These are phyloP conservation scores for Penicillium sp. DNA, from an alignment of 2,329 filamentous ascomycete genomes.

Conservation along the genomic window DNA sequence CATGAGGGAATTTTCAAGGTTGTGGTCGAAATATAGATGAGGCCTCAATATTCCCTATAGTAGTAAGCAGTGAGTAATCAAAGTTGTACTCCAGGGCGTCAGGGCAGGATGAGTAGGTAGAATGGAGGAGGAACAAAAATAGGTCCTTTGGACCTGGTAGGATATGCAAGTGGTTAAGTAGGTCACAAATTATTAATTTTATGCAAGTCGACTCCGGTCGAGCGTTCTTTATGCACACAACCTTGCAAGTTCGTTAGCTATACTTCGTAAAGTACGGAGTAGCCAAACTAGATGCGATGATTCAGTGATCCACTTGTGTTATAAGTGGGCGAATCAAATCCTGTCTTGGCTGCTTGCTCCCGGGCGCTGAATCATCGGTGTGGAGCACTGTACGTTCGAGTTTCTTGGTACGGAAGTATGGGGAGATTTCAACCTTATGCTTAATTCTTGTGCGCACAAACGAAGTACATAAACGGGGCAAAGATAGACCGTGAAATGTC, in stretches of 20 bases:
- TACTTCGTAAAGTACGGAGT: background rate
- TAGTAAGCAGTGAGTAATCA: background rate
- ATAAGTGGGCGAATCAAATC: rapidly evolving
- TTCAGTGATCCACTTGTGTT: background rate
- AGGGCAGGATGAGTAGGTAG: too few relatives aligned
- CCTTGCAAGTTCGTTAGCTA: too few relatives aligned
- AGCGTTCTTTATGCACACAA: background rate
- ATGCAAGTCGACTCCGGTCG: too few relatives aligned
- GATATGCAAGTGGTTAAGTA: too few relatives aligned
- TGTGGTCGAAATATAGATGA: background rate
- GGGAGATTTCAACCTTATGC: background rate
- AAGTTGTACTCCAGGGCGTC: too few relatives aligned
- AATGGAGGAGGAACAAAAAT: too few relatives aligned
- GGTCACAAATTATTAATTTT: too few relatives aligned
- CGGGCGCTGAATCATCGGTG: slow-evolving; percentile 4
- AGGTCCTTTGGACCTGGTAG: too few relatives aligned
- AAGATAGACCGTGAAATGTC: background rate
- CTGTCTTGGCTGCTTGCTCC: rapidly evolving
- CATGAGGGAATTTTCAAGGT: background rate
- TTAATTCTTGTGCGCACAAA: background rate
- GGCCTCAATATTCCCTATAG: background rate
- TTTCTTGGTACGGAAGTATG: background rate
- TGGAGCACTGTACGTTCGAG: background rate
- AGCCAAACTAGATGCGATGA: background rate
- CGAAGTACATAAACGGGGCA: background rate